Conservation (phyloP, 179 eudicot species). For the Carnegiea gigantea region DNA sequence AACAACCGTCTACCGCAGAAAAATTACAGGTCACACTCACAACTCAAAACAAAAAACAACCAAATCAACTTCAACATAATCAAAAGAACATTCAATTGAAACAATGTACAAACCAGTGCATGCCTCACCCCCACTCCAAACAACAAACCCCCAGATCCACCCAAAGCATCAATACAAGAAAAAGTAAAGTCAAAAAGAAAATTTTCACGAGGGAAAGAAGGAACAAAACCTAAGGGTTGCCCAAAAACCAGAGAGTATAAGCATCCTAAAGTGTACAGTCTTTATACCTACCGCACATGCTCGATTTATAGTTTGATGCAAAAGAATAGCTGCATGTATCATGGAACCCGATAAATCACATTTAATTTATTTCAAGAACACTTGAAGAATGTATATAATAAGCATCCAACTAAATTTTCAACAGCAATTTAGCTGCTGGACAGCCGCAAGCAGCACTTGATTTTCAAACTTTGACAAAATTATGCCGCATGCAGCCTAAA, state of each 20-base stretch:
- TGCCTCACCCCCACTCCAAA: not conserved
- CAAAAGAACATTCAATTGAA: not conserved
- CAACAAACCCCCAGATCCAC: not conserved
- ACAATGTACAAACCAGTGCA: not conserved
- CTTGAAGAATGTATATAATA: too few species aligned
- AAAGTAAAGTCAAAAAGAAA: too few species aligned
- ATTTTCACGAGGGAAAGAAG: not conserved
- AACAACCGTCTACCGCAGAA: constrained; percentile 23
- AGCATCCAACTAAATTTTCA: too few species aligned
- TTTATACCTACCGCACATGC: not conserved
- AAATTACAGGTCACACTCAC: constrained; percentile 10
- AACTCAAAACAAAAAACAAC: not conserved
- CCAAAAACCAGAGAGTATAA: not conserved
- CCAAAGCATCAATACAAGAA: not conserved
- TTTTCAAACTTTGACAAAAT: too few species aligned
- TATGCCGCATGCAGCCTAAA: not conserved
- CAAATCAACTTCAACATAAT: not conserved
- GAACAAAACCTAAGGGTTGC: not conserved
- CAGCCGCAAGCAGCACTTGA: too few species aligned
- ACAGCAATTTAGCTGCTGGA: too few species aligned
- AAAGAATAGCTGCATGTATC: too few species aligned
- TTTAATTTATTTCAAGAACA: too few species aligned
- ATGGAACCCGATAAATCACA: too few species aligned
- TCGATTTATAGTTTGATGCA: too few species aligned
- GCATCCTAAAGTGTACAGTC: not conserved